A percentile compares a stretch with the other conserved stretches of the same genome.
These are phyloP conservation scores for Nemania sp. DNA, from an alignment of 2,329 filamentous ascomycete species.

Conservation along the genomic window DNA sequence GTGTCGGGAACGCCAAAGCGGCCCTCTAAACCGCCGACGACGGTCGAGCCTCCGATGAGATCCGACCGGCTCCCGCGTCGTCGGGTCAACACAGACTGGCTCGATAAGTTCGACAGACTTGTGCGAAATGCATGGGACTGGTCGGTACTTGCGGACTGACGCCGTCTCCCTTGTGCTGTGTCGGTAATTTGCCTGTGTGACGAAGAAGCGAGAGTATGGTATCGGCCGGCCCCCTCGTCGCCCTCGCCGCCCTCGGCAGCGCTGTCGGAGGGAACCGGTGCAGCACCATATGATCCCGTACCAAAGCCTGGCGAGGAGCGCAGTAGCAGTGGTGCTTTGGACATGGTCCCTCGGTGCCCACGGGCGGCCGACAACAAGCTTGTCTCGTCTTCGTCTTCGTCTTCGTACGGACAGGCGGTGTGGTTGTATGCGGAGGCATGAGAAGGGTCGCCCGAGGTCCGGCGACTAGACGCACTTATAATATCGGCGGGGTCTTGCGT, in stretches of 20 bases:
- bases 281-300: constrained; percentile 63
- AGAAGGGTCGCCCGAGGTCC: constrained; percentile 34
- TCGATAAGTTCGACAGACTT: constrained; percentile 37
- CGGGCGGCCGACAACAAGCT: constrained; percentile 27
- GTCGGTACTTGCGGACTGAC: constrained; percentile 32
- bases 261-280: constrained; percentile 49
- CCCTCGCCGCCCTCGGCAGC: constrained; percentile 42
- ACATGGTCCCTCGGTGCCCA: constrained; percentile 40
- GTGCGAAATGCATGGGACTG: constrained; percentile 30
- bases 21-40: constrained; percentile 57
- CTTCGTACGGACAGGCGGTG: no score
- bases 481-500: constrained; percentile 20
- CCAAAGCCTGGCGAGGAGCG: constrained; percentile 63
- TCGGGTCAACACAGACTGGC: no score
- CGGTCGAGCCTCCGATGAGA: constrained; percentile 54
- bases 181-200: constrained; percentile 32
- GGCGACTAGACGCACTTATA: constrained; percentile 23
- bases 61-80: constrained; percentile 46
- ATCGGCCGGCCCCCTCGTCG: constrained; percentile 39
- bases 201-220: constrained; percentile 25
- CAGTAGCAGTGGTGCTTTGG: constrained; percentile 58
- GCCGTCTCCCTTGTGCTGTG: constrained; percentile 29
- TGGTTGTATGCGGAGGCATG: no score
- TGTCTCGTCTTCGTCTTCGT: constrained; percentile 27
- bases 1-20: constrained; percentile 56